Evolutionary conservation across 352 stramenopile species (phyloP), one percentile per base, ranked within the genome.

Genomic region (Pythium biforme): DNA sequence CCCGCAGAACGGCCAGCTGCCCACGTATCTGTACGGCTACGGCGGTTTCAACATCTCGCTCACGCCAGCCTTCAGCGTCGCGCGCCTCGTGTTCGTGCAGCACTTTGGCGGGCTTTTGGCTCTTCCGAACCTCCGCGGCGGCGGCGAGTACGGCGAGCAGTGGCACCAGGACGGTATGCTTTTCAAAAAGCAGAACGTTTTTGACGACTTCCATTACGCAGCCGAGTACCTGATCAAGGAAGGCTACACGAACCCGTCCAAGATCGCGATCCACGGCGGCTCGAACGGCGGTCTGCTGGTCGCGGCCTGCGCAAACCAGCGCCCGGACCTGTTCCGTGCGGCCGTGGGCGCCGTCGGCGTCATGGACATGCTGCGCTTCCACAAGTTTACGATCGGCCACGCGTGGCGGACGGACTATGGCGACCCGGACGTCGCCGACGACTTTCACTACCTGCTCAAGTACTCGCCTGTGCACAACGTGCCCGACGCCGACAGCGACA

Each of bases 331-430:
- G 8, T 98, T 97, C 72, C 83, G 89, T 43, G 95, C 89, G 25
- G 94, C 91, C 25, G 89, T 98, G 34, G 95, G 90, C 53, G 88
- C 90, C 51, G 96, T 98, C 39, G 93, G 94, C 33, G 82, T 99
- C 27, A 83, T 98, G 61, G 95, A 99, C 76, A 99, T 99, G 96
- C 92, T 98, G 57, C 83, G 92, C 33, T 99, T 97, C 74, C 81
- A 97, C 74, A 96, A 92, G 63, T 93, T 98, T 46, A 91, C 97
- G n/a, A 94, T 96, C 47, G 93, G 93, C n/a, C 82, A 95, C 56
- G 87, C 87, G 14, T 97, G 89, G 89, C 82, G 83, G 55, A 82
- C 85, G 53, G 89, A 97, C 66, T 97, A 93, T 59, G 88, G 89
- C 26, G 83, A 94, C 65, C 79, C 87, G 37, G 86, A 94, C 23